Evolutionary conservation across 2,329 filamentous ascomycete genomes (phyloP).

Genomic region (Phyllosticta citriasiana): DNA sequence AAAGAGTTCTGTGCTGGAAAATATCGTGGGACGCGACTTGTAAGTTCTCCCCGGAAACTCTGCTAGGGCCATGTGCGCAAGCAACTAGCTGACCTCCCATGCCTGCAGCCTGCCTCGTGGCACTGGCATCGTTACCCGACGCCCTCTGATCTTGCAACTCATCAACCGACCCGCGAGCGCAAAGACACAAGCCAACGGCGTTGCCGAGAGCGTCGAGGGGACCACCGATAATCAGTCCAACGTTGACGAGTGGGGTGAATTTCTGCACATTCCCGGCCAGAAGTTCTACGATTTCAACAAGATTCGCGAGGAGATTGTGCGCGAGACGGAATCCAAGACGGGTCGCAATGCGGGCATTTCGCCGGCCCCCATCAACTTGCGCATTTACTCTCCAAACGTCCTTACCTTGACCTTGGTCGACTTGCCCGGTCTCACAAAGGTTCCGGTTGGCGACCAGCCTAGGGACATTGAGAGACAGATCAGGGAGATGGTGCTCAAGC

Average conservation of each 20-base stretch:
- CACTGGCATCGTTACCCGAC: constrained; percentile 91
- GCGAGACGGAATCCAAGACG: constrained; percentile 93
- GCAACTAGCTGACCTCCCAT: constrained; percentile 1
- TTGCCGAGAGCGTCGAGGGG: constrained; percentile 49
- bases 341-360: constrained; percentile 95
- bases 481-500: constrained; percentile 94
- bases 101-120: constrained; percentile 75
- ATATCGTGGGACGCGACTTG: constrained; percentile 98
- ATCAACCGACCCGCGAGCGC: constrained; percentile 69
- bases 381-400: constrained; percentile 97
- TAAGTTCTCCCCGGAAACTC: constrained; percentile 41
- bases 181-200: constrained; percentile 60
- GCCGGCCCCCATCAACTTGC: constrained; percentile 89
- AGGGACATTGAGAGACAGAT: constrained; percentile 96
- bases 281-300: constrained; percentile 98
- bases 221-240: constrained; percentile 82
- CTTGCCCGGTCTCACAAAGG: constrained; percentile 90
- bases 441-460: constrained; percentile 91
- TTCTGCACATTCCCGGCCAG: constrained; percentile 92
- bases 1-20: constrained; percentile 98
- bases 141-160: constrained; percentile 91
- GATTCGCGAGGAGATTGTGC: constrained; percentile 93
- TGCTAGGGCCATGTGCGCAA: neutral
- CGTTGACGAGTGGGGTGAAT: constrained; percentile 95
- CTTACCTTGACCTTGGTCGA: constrained; percentile 94